Percentiles rank a stretch among this genome's conserved stretches.
Conservation (phyloP, 768 basidiomycete species). For the Lentinus tigrinus region DNA sequence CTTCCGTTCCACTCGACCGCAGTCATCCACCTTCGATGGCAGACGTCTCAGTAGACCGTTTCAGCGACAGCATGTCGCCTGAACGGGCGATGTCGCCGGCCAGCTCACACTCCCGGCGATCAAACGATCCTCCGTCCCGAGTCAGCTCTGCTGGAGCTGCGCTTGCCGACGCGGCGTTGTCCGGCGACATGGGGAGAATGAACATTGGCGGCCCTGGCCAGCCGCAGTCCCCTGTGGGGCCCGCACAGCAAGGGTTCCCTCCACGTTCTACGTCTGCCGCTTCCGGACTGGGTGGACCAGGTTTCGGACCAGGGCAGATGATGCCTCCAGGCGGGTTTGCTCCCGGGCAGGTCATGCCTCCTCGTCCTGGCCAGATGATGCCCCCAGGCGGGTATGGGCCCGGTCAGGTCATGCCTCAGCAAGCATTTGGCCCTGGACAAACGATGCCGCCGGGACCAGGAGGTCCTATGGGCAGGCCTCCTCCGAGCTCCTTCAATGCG, state of each 20-base stretch:
- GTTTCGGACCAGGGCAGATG: constrained; percentile 28
- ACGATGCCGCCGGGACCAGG: constrained; percentile 17
- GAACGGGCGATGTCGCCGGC: constrained; percentile 15
- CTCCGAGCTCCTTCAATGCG: not conserved
- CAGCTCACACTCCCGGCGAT: constrained; percentile 11
- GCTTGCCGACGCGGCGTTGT: constrained; percentile 17
- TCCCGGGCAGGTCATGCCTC: constrained; percentile 27
- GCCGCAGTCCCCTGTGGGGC: not conserved
- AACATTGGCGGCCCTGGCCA: constrained; percentile 3
- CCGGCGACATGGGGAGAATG: constrained; percentile 9
- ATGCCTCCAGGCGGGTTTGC: constrained; percentile 27
- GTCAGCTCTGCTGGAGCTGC: constrained; percentile 11
- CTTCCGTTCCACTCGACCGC: constrained; percentile 11
- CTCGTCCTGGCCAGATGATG: constrained; percentile 21
- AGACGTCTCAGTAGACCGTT: constrained; percentile 9
- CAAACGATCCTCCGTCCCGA: constrained; percentile 12
- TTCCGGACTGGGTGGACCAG: constrained; percentile 30
- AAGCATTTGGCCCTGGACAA: constrained; percentile 18
- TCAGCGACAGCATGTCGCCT: constrained; percentile 23
- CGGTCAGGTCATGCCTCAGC: constrained; percentile 16
- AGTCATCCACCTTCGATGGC: constrained; percentile 8
- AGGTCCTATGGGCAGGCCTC: not conserved
- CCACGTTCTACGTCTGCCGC: constrained; percentile 23
- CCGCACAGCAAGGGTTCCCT: constrained; percentile 15
- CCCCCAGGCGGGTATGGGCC: constrained; percentile 19